Evolutionary conservation across 139 green algal genomes (phyloP).

Genomic region (Tetraselmis chui): DNA sequence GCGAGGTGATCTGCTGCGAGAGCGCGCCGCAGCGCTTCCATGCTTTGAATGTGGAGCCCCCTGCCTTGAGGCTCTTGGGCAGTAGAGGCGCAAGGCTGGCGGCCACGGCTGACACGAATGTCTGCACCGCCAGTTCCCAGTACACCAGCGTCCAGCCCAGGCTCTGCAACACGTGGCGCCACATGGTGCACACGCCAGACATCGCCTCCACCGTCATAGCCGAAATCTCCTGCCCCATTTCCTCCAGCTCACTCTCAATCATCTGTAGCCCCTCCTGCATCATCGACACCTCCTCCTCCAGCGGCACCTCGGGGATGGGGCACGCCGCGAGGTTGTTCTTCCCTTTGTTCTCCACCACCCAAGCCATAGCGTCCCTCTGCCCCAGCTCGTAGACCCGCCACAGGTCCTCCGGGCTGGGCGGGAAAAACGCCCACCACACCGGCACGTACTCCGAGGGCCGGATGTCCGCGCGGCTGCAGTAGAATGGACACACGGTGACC

Average conservation of each 20-base stretch:
- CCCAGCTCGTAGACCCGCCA: slow-evolving; percentile 25
- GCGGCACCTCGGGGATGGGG: not conserved
- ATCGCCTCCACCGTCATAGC: not conserved
- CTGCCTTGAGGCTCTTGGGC: not conserved
- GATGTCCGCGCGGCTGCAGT: slow-evolving; percentile 29
- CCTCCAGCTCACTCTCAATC: not conserved
- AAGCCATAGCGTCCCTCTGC: slow-evolving; percentile 15
- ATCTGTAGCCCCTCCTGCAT: not conserved
- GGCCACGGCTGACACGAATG: not conserved
- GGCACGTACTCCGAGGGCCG: slow-evolving; percentile 23
- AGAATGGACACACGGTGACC: slow-evolving; percentile 30
- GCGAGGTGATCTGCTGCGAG: not conserved
- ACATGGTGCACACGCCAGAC: not conserved
- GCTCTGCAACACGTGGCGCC: not conserved
- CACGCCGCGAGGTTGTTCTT: not conserved
- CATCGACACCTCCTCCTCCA: not conserved
- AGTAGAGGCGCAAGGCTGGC: not conserved
- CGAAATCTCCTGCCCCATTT: not conserved
- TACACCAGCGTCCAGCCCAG: not conserved
- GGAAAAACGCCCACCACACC: slow-evolving; percentile 23
- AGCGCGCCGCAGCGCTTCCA: not conserved
- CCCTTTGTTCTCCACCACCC: slow-evolving; percentile 3
- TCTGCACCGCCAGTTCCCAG: not conserved
- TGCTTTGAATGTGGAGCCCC: not conserved
- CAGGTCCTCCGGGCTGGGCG: slow-evolving; percentile 23